A percentile compares a stretch with the other conserved stretches of the same genome.
These are phyloP conservation scores for Papiliotrema nemorosa DNA, from an alignment of 1,284 basidiomycete species.

Conservation along the genomic window DNA sequence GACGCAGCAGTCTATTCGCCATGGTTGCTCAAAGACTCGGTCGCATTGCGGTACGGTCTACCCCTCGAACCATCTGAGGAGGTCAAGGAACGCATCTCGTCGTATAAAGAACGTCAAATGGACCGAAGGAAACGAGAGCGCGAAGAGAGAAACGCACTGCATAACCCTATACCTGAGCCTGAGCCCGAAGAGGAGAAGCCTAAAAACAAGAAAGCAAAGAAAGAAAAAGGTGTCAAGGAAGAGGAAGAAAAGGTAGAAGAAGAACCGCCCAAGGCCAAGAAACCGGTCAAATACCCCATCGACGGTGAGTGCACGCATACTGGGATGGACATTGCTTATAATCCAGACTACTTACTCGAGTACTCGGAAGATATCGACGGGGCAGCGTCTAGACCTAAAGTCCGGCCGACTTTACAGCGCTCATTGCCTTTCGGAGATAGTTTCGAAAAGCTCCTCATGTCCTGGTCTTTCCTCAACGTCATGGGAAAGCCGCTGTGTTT, in stretches of 20 bases:
- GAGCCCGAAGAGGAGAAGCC: constrained; percentile 58
- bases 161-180: constrained; percentile 3
- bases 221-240: constrained; percentile 20
- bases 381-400: constrained; percentile 42
- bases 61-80: constrained; percentile 79
- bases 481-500: constrained; percentile 88
- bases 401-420: constrained; percentile 62
- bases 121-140: constrained; percentile 74
- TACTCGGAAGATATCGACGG: constrained; percentile 65
- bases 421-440: constrained; percentile 71
- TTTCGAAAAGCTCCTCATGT: constrained; percentile 81
- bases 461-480: constrained; percentile 89
- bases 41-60: constrained; percentile 79
- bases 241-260: constrained; percentile 44
- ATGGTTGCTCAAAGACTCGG: constrained; percentile 84
- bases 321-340: constrained; percentile 10
- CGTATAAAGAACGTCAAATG: constrained; percentile 76
- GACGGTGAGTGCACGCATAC: constrained; percentile 49
- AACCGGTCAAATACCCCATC: constrained; percentile 70
- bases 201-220: constrained; percentile 62
- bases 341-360: constrained; percentile 70
- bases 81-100: constrained; percentile 71
- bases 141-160: constrained; percentile 54
- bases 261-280: constrained; percentile 56
- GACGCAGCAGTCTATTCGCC: constrained; percentile 87